phyloP scores from a whole-genome alignment of 1,284 basidiomycete genomes.

The Puccinia coronata region DNA sequence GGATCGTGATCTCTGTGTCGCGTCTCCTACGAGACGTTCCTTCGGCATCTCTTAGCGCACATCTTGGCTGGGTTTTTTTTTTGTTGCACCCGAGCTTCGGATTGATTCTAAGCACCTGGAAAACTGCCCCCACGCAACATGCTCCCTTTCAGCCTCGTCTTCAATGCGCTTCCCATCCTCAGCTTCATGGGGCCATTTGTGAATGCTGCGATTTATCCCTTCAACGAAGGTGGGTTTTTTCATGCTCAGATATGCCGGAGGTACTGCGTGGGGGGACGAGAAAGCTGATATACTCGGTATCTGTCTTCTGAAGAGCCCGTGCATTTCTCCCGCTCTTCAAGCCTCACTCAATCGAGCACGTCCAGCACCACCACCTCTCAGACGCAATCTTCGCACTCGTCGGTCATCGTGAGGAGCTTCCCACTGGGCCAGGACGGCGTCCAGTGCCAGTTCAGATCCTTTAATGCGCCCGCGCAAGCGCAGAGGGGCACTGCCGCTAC shows the following conservation, averaged over 20 bases:
- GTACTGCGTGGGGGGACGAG: too few relatives aligned
- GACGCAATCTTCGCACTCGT: not conserved
- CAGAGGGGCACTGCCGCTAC: too few relatives aligned
- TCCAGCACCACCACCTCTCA: not conserved
- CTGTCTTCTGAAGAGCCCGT: not conserved
- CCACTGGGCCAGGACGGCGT: conserved; percentile 22
- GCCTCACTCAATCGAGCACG: conserved; percentile 6
- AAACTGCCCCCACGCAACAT: not conserved
- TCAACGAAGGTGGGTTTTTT: not conserved
- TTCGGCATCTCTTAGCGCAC: not conserved
- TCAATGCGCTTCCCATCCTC: not conserved
- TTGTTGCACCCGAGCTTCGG: too few relatives aligned
- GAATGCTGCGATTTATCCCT: conserved; percentile 7
- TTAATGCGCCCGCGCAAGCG: too few relatives aligned
- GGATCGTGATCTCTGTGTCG: not conserved
- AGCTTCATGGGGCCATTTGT: conserved; percentile 16
- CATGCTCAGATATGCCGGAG: too few relatives aligned
- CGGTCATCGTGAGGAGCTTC: conserved; percentile 7
- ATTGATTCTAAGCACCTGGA: not conserved
- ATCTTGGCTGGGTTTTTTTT: too few relatives aligned
- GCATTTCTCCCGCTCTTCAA: conserved; percentile 16
- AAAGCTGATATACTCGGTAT: not conserved
- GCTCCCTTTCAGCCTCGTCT: not conserved
- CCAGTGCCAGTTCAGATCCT: not conserved
- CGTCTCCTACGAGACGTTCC: not conserved